Percentiles rank a stretch among this genome's conserved stretches.
phyloP scores from a whole-genome alignment of 768 basidiomycete species.

The Rubroboletus pulcherrimus region DNA sequence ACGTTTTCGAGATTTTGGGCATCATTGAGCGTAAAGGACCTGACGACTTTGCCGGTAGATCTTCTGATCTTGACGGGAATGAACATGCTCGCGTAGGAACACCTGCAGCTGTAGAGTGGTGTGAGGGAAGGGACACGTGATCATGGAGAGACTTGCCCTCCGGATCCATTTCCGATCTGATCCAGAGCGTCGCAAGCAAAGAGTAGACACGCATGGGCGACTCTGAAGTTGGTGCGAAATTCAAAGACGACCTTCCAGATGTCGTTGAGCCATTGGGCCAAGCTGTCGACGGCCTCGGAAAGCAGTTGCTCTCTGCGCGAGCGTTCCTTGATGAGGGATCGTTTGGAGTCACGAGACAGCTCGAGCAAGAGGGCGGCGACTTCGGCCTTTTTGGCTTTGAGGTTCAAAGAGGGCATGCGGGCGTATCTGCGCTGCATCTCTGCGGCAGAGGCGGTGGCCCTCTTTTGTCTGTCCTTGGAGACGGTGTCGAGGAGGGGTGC shows the following conservation, averaged over 20 bases:
- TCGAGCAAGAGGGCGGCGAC: conserved; percentile 50
- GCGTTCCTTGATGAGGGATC: conserved; percentile 48
- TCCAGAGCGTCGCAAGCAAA: conserved; percentile 46
- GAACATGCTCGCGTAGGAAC: conserved; percentile 44
- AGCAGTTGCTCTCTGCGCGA: conserved; percentile 55
- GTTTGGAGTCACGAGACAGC: conserved; percentile 51
- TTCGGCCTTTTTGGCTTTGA: conserved; percentile 53
- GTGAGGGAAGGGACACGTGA: conserved; percentile 5
- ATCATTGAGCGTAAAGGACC: conserved; percentile 47
- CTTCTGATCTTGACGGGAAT: conserved; percentile 44
- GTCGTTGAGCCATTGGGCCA: conserved; percentile 57
- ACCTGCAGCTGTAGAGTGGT: conserved; percentile 46
- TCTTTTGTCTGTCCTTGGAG: conserved; percentile 36
- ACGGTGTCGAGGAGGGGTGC: conserved; percentile 45
- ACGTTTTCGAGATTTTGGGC: conserved; percentile 44
- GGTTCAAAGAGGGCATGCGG: conserved; percentile 46
- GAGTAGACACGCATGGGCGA: conserved; percentile 55
- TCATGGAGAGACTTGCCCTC: conserved; percentile 32
- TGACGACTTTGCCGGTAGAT: conserved; percentile 43
- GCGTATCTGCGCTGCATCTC: conserved; percentile 37
- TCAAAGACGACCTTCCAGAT: conserved; percentile 65
- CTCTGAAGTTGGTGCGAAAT: conserved; percentile 45
- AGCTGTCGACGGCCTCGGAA: conserved; percentile 50
- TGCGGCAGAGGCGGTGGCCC: conserved; percentile 40
- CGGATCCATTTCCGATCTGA: conserved; percentile 38